A percentile compares a stretch with the other conserved stretches of the same genome.
Conservation (phyloP, 2,329 filamentous ascomycete genomes). For the Cytospora leucostoma region DNA sequence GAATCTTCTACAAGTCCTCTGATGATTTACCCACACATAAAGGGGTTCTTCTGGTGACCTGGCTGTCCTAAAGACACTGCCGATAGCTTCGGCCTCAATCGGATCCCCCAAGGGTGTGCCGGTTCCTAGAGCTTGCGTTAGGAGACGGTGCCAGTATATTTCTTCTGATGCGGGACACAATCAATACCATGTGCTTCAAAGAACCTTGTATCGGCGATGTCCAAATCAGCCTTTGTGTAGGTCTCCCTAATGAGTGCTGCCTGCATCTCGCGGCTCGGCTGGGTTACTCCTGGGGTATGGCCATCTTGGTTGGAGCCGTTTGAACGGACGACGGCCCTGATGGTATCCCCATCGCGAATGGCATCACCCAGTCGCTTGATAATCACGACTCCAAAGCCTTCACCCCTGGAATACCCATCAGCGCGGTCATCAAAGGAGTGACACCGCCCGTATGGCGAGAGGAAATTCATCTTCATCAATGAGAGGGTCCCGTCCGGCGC, state of each 20-base stretch:
- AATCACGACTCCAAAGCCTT: slow-evolving; percentile 47
- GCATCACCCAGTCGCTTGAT: slow-evolving; percentile 50
- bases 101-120: slow-evolving; percentile 46
- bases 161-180: too few species aligned
- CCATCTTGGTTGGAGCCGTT: neutral
- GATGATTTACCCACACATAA: slow-evolving; percentile 24
- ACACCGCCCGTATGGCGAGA: neutral
- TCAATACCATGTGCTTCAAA: slow-evolving; percentile 45
- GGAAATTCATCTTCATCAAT: neutral
- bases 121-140: too few species aligned
- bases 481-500: neutral
- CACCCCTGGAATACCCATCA: slow-evolving; percentile 1
- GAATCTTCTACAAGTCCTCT: too few species aligned
- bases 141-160: too few species aligned
- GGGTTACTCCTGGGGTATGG: slow-evolving; percentile 40
- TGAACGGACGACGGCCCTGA: neutral
- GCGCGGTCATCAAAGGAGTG: slow-evolving; percentile 27
- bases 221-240: slow-evolving; percentile 36
- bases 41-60: neutral
- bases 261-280: slow-evolving; percentile 42
- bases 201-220: slow-evolving; percentile 30
- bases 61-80: neutral
- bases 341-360: slow-evolving; percentile 43
- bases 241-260: slow-evolving; percentile 36
- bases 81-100: slow-evolving; percentile 39